Base-by-base conservation (phyloP, 1,284 basidiomycete species). In the Veloporphyrellus conicus region DNA sequence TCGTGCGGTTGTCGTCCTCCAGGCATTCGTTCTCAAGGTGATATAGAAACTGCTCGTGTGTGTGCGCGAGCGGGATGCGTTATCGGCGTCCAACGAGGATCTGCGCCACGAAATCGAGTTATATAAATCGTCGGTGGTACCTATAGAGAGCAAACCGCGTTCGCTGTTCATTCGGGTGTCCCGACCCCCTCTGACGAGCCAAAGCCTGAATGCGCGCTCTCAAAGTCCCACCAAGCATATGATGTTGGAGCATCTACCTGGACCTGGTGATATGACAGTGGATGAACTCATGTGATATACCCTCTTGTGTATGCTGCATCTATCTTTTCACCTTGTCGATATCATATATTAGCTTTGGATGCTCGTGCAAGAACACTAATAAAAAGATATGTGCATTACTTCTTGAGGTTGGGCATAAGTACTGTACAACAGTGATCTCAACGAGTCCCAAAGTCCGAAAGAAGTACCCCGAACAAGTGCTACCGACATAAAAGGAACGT, bases 121-220 rank as follows among this genome's bases (percentile, higher is more conserved):
- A 72, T 89, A 88, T 68, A 87, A 78, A 56, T 84, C 84, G 14
- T 77, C 84, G 40, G 70, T 74, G 45, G 72, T 83, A 11, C 76
- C 80, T 0, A 53, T 67, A 4, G 79, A 79, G 6, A 64, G 63
- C 48, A 85, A 83, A 57, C 81, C 83, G 4, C 75, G 79, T 36
- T 84, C 83, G 16, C 67, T 69, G 42, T 73, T 87, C 39, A 87
- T 79, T 3, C 72, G 86, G 33, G 72, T 89, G 19, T 67, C 66
- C 4, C 74, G 87, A 27, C 65, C 73, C 3, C 82, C 82, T 1
- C 61, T 86, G 23, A 64, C 72, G 3, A 70, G 66, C 40, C 69
- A 79, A 43, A 76, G 70, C 36, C 60, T 73, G 31, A 78, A 75
- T 36, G 57, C 14, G 4, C 43, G 44, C 2, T 44, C 59, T 31